These are phyloP conservation scores for Madurella fahalii DNA, from an alignment of 2,329 filamentous ascomycete species.

Conservation along the genomic window DNA sequence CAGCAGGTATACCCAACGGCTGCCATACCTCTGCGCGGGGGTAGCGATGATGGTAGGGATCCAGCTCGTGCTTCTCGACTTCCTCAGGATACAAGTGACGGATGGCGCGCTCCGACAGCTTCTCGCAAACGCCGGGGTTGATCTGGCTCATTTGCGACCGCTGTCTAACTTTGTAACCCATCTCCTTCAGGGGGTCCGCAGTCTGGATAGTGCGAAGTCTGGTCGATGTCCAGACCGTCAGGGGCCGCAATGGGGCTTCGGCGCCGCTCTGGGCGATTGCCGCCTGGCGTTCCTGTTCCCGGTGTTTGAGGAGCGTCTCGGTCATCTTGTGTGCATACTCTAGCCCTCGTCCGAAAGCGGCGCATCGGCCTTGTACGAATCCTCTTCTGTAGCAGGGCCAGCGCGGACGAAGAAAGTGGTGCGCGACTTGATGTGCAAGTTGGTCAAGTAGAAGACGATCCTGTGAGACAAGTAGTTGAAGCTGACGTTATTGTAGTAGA, in stretches of 20 bases:
- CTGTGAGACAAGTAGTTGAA: constrained; percentile 96
- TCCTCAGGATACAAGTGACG: constrained; percentile 82
- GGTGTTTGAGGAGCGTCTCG: constrained; percentile 75
- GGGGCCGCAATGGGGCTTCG: constrained; percentile 66
- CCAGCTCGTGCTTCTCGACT: constrained; percentile 84
- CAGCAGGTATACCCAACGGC: not conserved
- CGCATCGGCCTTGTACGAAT: constrained; percentile 88
- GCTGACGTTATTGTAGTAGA: constrained; percentile 94
- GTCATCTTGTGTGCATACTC: constrained; percentile 84
- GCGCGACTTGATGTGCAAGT: constrained; percentile 92
- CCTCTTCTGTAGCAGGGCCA: constrained; percentile 80
- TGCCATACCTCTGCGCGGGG: constrained; percentile 79
- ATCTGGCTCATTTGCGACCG: constrained; percentile 95
- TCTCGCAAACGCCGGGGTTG: constrained; percentile 94
- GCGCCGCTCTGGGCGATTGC: constrained; percentile 64
- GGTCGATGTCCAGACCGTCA: constrained; percentile 94
- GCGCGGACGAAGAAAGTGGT: constrained; percentile 91
- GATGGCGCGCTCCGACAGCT: constrained; percentile 80
- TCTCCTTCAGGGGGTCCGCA: constrained; percentile 70
- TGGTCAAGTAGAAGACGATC: constrained; percentile 97
- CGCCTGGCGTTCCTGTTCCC: constrained; percentile 72
- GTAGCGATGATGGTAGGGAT: constrained; percentile 96
- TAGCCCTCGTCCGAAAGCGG: constrained; percentile 74
- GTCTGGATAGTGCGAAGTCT: constrained; percentile 88
- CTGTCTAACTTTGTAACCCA: constrained; percentile 82